phyloP scores from a whole-genome alignment of 2,329 filamentous ascomycete genomes.

The Diaporthe sp. region DNA sequence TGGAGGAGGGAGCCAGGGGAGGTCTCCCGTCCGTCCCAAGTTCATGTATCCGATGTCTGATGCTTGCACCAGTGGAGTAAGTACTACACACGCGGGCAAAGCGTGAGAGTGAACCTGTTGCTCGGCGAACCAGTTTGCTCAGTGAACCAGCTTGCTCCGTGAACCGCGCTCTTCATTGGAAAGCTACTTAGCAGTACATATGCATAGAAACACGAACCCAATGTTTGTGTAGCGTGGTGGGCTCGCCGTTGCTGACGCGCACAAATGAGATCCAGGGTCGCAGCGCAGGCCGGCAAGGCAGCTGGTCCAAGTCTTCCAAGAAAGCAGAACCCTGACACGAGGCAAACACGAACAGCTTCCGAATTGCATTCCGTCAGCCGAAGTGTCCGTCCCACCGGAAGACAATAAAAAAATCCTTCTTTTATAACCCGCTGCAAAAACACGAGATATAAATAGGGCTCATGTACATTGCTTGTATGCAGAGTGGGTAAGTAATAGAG shows the following conservation, averaged over 20 bases:
- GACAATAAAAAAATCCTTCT: background rate
- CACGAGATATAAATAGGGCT: background rate
- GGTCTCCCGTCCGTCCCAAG: conserved; percentile 1
- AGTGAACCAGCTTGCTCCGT: background rate
- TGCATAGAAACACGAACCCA: background rate
- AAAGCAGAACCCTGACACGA: background rate
- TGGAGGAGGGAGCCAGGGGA: conserved; percentile 10
- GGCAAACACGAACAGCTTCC: background rate
- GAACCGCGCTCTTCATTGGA: background rate
- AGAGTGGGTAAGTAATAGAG: background rate
- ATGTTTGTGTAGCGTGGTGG: background rate
- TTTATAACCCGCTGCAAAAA: background rate
- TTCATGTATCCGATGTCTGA: background rate
- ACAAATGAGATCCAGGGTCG: conserved; percentile 5
- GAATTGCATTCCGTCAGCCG: background rate
- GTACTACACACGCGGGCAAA: background rate
- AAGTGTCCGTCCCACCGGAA: background rate
- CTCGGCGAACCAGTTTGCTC: background rate
- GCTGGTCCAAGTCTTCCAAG: background rate
- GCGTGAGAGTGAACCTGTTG: background rate
- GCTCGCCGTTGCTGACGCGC: background rate
- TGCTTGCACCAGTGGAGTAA: background rate
- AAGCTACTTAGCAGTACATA: background rate
- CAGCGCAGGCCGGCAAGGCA: background rate
- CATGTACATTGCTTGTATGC: background rate